Base-by-base conservation (phyloP, 2,329 filamentous ascomycete species). In the Didymella keratinophila region DNA sequence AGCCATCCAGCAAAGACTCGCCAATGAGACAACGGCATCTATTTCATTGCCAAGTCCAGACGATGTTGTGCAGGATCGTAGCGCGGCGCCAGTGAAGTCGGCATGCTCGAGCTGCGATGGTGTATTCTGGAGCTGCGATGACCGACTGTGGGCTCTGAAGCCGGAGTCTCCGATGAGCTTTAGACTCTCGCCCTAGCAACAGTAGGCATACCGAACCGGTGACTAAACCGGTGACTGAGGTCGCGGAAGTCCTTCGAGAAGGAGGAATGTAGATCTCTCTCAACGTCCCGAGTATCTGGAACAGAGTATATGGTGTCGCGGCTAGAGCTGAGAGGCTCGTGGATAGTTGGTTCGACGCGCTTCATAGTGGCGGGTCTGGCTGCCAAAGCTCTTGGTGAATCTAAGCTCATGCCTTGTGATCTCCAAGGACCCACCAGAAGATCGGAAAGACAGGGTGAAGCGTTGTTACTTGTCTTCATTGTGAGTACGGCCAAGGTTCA, bases 311-410 rank as follows among this genome's bases (percentile, higher is more conserved):
- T 52, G 49, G 49, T 50, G 45, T 54, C 20, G 50, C 41, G 50
- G 20, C 50, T 58, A 54, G 25, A 10, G 34, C 42, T 12, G 36
- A 50, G 56, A 58, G 45, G 50, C 39, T 50, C 32, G 41, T 25
- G 20, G 50, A 34, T 34, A 46, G 45, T 45, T 50, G 41, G 7
- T 23, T 46, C 27, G 45, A 41, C 16, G 50, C 41, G 56, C 50
- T 58, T 54, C 50, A 51, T 34, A 28, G 16, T 42, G 46, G 56
- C 51, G 56, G 56, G 50, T 58, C 56, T 42, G 56, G 45, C 45
- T 54, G 51, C 41, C 50, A 43, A 30, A 51, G 34, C 14, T 36
- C 32, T 51, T 54, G 27, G 45, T 58, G 46, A 42, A 44, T 54
- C 27, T 30, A 45, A 50, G 50, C 50, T 50, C 41, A 36, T 21